Evolutionary conservation across 192 early-diverging fungal genomes (phyloP).

Genomic region (Gonapodya sp.): DNA sequence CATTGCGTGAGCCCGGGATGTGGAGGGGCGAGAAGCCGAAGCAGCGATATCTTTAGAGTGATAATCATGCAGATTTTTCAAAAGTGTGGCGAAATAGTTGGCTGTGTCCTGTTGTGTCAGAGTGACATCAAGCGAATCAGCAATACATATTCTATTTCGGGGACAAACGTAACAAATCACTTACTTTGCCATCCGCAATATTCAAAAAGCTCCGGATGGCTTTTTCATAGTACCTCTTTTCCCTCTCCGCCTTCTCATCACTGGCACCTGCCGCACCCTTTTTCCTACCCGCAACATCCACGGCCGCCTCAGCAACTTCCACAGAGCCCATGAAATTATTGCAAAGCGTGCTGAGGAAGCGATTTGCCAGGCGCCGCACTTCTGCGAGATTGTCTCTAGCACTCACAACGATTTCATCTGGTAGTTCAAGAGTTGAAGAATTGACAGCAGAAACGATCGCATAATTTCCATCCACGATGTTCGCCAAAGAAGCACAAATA

Average conservation of each 20-base stretch:
- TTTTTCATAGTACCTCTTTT: slow-evolving; percentile 29
- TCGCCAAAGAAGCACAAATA: slow-evolving; percentile 63
- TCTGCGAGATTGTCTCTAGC: slow-evolving; percentile 12
- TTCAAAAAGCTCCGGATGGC: slow-evolving; percentile 30
- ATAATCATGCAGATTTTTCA: slow-evolving; percentile 58
- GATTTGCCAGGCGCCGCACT: slow-evolving; percentile 23
- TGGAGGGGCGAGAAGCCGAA: slow-evolving; percentile 40
- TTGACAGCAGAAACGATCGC: slow-evolving; percentile 23
- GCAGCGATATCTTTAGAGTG: slow-evolving; percentile 43
- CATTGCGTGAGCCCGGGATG: slow-evolving; percentile 75
- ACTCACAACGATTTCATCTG: slow-evolving; percentile 18
- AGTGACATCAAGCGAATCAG: no score
- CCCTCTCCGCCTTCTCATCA: slow-evolving; percentile 31
- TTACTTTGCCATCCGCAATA: slow-evolving; percentile 29
- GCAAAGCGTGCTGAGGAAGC: slow-evolving; percentile 38
- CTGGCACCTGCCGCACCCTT: slow-evolving; percentile 27
- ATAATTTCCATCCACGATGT: slow-evolving; percentile 30
- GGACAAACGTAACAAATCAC: neutral
- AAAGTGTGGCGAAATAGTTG: slow-evolving; percentile 38
- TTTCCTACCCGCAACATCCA: slow-evolving; percentile 7
- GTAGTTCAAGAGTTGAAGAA: neutral
- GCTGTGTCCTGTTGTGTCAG: slow-evolving; percentile 20
- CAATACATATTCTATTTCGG: neutral
- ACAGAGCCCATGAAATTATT: slow-evolving; percentile 34
- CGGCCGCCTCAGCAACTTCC: slow-evolving; percentile 15